phyloP scores from a whole-genome alignment of 2,329 filamentous ascomycete genomes.

The Graphium sp. region DNA sequence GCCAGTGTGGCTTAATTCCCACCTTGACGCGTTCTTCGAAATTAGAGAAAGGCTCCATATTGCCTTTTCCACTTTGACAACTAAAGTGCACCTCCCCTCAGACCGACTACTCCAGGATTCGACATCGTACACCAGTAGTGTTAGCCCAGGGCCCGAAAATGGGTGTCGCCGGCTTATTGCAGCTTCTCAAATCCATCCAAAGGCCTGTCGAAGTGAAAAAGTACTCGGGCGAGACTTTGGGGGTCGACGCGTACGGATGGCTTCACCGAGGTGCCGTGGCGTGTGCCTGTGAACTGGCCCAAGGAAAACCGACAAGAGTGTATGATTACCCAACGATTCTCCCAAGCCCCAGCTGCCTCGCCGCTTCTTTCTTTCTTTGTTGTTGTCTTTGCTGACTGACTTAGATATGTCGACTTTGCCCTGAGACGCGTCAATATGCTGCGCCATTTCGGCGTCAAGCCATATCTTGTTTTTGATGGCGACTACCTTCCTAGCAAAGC shows the following conservation, averaged over 20 bases:
- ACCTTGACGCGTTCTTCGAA: no score
- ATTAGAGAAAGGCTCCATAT: no score
- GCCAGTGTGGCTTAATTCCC: no score
- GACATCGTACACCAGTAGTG: no score
- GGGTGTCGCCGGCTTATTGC: conserved; percentile 38
- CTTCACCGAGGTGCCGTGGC: conserved; percentile 82
- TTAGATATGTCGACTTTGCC: conserved; percentile 74
- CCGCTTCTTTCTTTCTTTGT: background rate
- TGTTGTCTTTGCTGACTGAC: conserved; percentile 3
- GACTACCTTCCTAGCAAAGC: conserved; percentile 91
- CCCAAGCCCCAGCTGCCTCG: background rate
- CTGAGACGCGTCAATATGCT: conserved; percentile 90
- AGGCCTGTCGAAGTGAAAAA: conserved; percentile 75
- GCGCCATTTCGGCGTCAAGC: conserved; percentile 81
- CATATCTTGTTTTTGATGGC: conserved; percentile 91
- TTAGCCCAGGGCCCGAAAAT: conserved; percentile 4
- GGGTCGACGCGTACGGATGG: conserved; percentile 97
- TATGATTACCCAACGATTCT: conserved; percentile 22
- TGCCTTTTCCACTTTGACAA: no score
- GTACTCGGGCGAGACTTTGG: conserved; percentile 73
- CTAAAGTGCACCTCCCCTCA: no score
- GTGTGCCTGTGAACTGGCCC: conserved; percentile 79
- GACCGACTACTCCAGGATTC: no score
- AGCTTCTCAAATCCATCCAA: conserved; percentile 91
- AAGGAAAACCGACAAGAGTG: conserved; percentile 78